Evolutionary conservation across 2,329 filamentous ascomycete genomes (phyloP).

Genomic region (Cytospora chrysosperma): DNA sequence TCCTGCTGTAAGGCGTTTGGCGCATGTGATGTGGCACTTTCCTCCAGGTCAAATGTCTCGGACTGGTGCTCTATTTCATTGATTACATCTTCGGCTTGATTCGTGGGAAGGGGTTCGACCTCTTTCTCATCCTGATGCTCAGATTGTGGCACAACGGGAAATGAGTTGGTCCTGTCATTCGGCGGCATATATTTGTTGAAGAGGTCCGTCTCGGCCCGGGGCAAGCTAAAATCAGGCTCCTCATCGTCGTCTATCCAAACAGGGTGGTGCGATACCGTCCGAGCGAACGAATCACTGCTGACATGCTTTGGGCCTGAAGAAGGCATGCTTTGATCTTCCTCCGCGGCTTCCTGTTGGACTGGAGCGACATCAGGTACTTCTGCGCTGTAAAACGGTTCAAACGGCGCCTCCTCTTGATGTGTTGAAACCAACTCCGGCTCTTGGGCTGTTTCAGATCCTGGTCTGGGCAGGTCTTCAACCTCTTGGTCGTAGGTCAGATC

Average conservation of each 20-base stretch:
- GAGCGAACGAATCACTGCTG: slow-evolving; percentile 62
- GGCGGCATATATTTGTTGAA: slow-evolving; percentile 58
- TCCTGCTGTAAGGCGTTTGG: slow-evolving; percentile 20
- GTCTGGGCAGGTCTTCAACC: neutral
- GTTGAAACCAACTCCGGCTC: slow-evolving; percentile 1
- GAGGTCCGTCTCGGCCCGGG: slow-evolving; percentile 53
- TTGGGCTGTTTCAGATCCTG: neutral
- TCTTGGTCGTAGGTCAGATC: neutral
- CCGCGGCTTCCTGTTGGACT: slow-evolving; percentile 20
- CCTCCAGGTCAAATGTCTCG: slow-evolving; percentile 42
- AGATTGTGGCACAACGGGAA: slow-evolving; percentile 54
- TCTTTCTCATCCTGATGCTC: slow-evolving; percentile 33
- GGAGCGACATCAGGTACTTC: neutral
- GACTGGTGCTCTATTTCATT: slow-evolving; percentile 51
- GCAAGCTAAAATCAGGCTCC: slow-evolving; percentile 56
- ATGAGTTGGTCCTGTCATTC: slow-evolving; percentile 61
- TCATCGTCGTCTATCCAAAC: slow-evolving; percentile 58
- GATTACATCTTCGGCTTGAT: slow-evolving; percentile 54
- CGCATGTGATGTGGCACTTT: slow-evolving; percentile 20
- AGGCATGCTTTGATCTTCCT: slow-evolving; percentile 10
- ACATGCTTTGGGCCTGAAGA: slow-evolving; percentile 49
- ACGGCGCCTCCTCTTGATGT: slow-evolving; percentile 1
- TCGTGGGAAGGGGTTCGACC: slow-evolving; percentile 45
- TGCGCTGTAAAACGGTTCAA: neutral
- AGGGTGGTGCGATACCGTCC: slow-evolving; percentile 62